Evolutionary conservation across 2,329 filamentous ascomycete genomes (phyloP), one percentile per base, ranked within the genome.

Genomic region (Harringtonia lauricola): DNA sequence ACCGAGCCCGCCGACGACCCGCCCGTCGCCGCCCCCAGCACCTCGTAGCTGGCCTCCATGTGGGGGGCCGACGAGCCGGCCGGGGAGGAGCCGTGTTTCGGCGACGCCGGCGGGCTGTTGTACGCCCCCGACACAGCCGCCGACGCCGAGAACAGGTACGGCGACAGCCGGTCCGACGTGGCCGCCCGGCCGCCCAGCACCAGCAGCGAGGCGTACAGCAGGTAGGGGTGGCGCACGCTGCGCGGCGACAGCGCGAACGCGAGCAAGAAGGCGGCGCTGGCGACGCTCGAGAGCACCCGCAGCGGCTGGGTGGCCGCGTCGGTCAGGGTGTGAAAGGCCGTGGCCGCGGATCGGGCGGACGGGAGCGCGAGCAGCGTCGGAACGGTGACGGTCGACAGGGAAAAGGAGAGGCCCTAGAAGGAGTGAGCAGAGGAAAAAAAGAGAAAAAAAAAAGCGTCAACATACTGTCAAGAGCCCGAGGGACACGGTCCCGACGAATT

Each of bases 401-500:
- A 83, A 67, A 90, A 94, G 41, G 89, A 94, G 47, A 92, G 75
- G 62, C 90, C 90, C 90, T 95, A 55, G 41, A 7, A 38, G 17
- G 8, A 31, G 6, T 18, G 31, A 34, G 8, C 8, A 37, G 8
- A 31, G 31, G 9, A 22, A 17, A 5, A 28, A 22, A 22, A 15
- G n/a, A 26, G 36, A 37, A 34, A 36, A 29, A 34, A 21, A 17
- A 24, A 30, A 29, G 33, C 13, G 15, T 18, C 2, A 43, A 70
- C 83, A 57, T 76, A 94, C 88, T 47, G 88, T 95, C 62, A 94
- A 67, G 45, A 95, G 74, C 50, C 90, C 90, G 46, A 95, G 74
- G 55, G 84, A 90, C 52, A 94, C 77, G 41, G 87, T 94, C 57
- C 90, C 90, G 53, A 95, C 83, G 62, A 95, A 95, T 68, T 96